These are phyloP conservation scores for Phtheirospermum japonicum DNA, from an alignment of 257 asterid genomes.

Conservation along the genomic window DNA sequence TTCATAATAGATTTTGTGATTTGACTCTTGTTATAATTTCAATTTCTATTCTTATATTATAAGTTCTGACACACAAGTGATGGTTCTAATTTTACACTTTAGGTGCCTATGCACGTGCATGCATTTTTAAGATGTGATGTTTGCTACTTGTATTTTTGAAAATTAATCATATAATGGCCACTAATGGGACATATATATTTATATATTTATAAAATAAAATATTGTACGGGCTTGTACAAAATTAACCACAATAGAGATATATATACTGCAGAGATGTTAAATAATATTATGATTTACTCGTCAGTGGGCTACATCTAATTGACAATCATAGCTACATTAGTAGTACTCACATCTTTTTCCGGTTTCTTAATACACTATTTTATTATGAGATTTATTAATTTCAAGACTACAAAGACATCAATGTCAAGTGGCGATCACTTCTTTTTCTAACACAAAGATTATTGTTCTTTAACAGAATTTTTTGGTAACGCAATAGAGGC, in stretches of 20 bases:
- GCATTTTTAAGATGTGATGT: neutral
- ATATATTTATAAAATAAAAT: neutral
- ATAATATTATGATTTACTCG: slow-evolving; percentile 9
- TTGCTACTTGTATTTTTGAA: neutral
- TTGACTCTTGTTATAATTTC: neutral
- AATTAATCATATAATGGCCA: slow-evolving; percentile 20
- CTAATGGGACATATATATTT: slow-evolving; percentile 39
- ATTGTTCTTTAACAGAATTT: too few species aligned
- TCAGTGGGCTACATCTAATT: slow-evolving; percentile 16
- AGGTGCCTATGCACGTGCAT: neutral
- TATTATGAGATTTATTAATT: slow-evolving; percentile 19
- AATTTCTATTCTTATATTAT: neutral
- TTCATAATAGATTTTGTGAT: neutral
- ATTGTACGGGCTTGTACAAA: slow-evolving; percentile 36
- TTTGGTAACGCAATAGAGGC: slow-evolving; percentile 25
- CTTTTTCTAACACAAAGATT: too few species aligned
- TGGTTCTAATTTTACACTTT: too few species aligned
- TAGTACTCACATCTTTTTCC: slow-evolving; percentile 30
- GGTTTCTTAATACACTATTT: slow-evolving; percentile 25
- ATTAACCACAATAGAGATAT: slow-evolving; percentile 19
- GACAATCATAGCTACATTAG: neutral
- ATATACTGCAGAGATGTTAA: neutral
- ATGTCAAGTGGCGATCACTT: slow-evolving; percentile 24
- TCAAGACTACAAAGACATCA: slow-evolving; percentile 5
- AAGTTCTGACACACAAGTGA: neutral